phyloP scores from a whole-genome alignment of 2,329 filamentous ascomycete genomes.

The Pseudogymnoascus verrucosus region DNA sequence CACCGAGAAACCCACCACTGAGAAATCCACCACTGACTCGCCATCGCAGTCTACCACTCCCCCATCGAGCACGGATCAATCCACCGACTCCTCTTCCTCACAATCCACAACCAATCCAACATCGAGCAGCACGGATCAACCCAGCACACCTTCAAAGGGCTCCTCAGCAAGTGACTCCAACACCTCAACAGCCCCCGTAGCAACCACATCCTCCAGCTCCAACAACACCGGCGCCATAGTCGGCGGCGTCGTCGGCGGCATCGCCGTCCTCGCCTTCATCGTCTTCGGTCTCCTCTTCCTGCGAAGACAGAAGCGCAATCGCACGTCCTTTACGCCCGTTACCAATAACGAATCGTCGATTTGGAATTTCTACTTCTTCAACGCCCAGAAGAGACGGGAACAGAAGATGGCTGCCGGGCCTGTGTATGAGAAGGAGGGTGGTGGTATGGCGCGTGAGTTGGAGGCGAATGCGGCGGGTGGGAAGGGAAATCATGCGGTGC shows the following conservation, averaged over 20 bases:
- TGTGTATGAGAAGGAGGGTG: background rate
- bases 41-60: background rate
- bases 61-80: background rate
- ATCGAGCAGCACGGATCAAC: background rate
- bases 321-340: background rate
- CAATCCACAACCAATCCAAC: background rate
- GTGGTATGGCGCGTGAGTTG: background rate
- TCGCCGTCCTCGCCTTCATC: constrained; percentile 28
- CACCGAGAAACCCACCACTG: no score
- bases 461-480: background rate
- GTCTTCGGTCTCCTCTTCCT: constrained; percentile 14
- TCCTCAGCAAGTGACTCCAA: background rate
- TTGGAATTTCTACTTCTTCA: background rate
- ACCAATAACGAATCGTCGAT: background rate
- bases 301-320: background rate
- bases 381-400: background rate
- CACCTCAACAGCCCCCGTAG: background rate
- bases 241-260: constrained; percentile 29
- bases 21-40: no score
- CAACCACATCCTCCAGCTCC: background rate
- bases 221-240: constrained; percentile 27
- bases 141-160: background rate
- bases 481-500: background rate
- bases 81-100: background rate
- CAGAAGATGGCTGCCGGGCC: background rate